Base-by-base conservation (phyloP, 2,329 filamentous ascomycete genomes). In the Monosporascus sp. region DNA sequence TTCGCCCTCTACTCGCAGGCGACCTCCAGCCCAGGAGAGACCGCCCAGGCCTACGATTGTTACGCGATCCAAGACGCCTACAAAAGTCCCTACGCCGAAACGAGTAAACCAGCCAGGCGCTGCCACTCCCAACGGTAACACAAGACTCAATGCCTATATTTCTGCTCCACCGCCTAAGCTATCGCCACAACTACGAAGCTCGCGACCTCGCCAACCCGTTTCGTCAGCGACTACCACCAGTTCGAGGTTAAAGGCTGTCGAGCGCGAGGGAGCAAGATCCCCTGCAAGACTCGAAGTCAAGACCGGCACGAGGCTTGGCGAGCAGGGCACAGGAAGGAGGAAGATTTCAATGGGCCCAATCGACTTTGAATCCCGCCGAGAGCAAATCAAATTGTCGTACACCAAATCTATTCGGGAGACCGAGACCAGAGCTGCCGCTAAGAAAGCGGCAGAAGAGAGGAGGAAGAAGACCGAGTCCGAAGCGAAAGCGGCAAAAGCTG, bases 331-430 rank as follows among this genome's bases (percentile, higher is more conserved):
- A 6, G 68, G 74, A 35, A 74, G 78, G 54, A 75, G 78, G 44
- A 83, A 83, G 63, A 75, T 83, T 50, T 80, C 81, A 1, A 74
- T 92, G 54, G 87, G 87, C 1, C 87, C 87, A 55, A 89, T 95
- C 50, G 89, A 96, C 70, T 94, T 95, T 67, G 90, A 88, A 55
- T 88, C 89, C 60, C 82, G 90, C 49, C 81, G 91, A 61, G 87
- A 90, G 65, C 85, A 86, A 56, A 95, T 96, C 62, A 87, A 92
- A 61, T 83, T 90, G 53, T 90, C 90, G 15, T 93, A 95, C 69
- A 92, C 85, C 61, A 89, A 88, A 66, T 90, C 88, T n/a, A 85
- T 94, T 48, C 82, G 87, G 57, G 87, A 90, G 65, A 87, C 76
- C 62, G 85, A 89, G 65, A 85, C 80, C 54, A 70, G 75, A n/a